Conservation (phyloP, 371 early-diverging fungal species). For the Mucor irregularis region DNA sequence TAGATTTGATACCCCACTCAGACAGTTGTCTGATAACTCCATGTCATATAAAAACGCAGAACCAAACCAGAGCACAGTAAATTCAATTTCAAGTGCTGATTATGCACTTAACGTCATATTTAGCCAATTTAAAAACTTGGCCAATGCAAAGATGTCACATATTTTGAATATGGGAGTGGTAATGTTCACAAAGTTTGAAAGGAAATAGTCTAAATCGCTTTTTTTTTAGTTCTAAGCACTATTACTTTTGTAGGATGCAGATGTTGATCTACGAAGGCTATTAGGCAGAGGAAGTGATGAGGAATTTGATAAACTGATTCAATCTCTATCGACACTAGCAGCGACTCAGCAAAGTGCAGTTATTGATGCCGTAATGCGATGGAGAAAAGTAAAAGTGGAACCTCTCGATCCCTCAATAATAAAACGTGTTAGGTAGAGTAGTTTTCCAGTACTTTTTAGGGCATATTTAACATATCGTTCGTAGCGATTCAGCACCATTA, state of each 20-base stretch:
- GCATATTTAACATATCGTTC: too few species aligned
- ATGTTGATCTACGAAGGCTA: slow-evolving; percentile 65
- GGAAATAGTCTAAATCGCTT: too few species aligned
- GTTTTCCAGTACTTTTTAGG: neutral
- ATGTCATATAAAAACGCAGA: neutral
- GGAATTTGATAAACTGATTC: slow-evolving; percentile 78
- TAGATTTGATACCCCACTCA: neutral
- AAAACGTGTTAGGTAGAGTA: slow-evolving; percentile 41
- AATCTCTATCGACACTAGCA: slow-evolving; percentile 80
- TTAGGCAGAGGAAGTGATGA: slow-evolving; percentile 76
- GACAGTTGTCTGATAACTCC: neutral
- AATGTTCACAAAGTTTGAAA: slow-evolving; percentile 3
- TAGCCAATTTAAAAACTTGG: slow-evolving; percentile 44
- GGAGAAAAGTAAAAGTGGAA: slow-evolving; percentile 83
- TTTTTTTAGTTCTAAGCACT: neutral
- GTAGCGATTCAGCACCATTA: slow-evolving; percentile 46
- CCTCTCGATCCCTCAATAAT: slow-evolving; percentile 49
- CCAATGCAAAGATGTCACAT: slow-evolving; percentile 44
- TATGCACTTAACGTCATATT: slow-evolving; percentile 51
- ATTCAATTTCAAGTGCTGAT: slow-evolving; percentile 38
- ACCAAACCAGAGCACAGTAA: neutral
- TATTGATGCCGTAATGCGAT: slow-evolving; percentile 88
- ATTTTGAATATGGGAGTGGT: slow-evolving; percentile 46
- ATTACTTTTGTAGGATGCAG: slow-evolving; percentile 48
- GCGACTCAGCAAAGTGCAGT: slow-evolving; percentile 84